A percentile compares a stretch with the other conserved stretches of the same genome.
Evolutionary conservation across 148 eudicot species (phyloP).

Genomic region (Heliosperma pusillum): DNA sequence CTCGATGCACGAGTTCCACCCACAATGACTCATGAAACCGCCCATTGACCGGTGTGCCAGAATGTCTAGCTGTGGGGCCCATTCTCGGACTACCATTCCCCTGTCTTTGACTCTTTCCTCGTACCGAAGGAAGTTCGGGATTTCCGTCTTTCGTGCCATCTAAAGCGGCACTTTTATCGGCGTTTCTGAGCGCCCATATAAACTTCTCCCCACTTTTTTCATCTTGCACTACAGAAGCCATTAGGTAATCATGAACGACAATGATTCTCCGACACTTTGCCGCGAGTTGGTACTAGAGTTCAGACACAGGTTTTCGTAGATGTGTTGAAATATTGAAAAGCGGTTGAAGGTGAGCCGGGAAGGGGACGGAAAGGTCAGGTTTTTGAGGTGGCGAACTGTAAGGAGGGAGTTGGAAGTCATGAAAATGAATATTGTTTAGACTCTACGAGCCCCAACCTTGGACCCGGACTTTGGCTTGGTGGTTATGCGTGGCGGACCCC

Average conservation of each 20-base stretch:
- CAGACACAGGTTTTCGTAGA: slow-evolving; percentile 30
- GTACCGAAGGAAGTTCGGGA: no score
- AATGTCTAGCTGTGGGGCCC: no score
- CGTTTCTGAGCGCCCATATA: slow-evolving; percentile 44
- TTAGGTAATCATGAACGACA: slow-evolving; percentile 41
- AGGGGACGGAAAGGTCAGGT: slow-evolving; percentile 4
- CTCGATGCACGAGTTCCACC: no score
- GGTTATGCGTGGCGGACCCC: slow-evolving; percentile 30
- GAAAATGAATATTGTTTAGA: slow-evolving; percentile 34
- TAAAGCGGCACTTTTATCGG: no score
- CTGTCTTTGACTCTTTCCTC: no score
- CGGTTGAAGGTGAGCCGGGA: slow-evolving; percentile 41
- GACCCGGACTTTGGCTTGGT: slow-evolving; percentile 38
- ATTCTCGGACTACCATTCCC: no score
- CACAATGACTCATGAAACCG: slow-evolving; percentile 35
- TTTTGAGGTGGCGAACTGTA: slow-evolving; percentile 26
- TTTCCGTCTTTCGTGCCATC: no score
- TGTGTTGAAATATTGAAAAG: slow-evolving; percentile 24
- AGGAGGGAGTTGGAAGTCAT: slow-evolving; percentile 35
- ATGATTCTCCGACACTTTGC: slow-evolving; percentile 20
- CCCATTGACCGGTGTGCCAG: slow-evolving; percentile 37
- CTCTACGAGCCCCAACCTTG: slow-evolving; percentile 3
- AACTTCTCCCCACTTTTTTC: slow-evolving; percentile 36
- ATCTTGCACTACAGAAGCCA: slow-evolving; percentile 43
- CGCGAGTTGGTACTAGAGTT: slow-evolving; percentile 30